These are phyloP conservation scores for Trichoderma gamsii DNA, from an alignment of 495 filamentous ascomycete genomes.

Conservation along the genomic window DNA sequence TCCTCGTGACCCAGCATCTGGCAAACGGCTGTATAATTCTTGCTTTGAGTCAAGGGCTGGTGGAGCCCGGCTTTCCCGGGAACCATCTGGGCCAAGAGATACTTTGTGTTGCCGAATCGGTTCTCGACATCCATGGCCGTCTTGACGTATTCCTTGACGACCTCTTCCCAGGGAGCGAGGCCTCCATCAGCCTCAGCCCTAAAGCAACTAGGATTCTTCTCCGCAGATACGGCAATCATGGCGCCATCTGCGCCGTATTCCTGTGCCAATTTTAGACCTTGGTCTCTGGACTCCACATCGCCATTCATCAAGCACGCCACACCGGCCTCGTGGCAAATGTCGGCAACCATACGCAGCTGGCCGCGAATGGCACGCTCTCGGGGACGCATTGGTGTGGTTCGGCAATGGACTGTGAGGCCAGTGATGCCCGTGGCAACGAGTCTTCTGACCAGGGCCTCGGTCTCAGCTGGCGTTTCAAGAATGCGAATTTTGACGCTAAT, in stretches of 20 bases:
- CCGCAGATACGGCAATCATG: constrained; percentile 93
- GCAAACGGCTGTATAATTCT: constrained; percentile 60
- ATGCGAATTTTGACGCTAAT: constrained; percentile 94
- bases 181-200: constrained; percentile 57
- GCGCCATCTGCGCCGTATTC: constrained; percentile 84
- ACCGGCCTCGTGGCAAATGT: constrained; percentile 70
- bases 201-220: constrained; percentile 84
- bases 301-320: constrained; percentile 94
- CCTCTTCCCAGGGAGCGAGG: constrained; percentile 61
- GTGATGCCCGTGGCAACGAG: constrained; percentile 82
- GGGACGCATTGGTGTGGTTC: constrained; percentile 92
- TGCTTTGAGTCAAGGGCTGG: constrained; percentile 47
- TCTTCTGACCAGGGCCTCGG: constrained; percentile 64
- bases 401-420: constrained; percentile 87
- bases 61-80: constrained; percentile 66
- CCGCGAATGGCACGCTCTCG: constrained; percentile 79
- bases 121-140: constrained; percentile 72
- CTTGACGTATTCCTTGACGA: constrained; percentile 67
- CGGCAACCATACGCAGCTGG: constrained; percentile 72
- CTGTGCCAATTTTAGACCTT: constrained; percentile 59
- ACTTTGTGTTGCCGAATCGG: constrained; percentile 87
- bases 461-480: constrained; percentile 66
- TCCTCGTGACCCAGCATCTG: constrained; percentile 55
- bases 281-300: constrained; percentile 66
- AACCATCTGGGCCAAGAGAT: constrained; percentile 72